phyloP scores from a whole-genome alignment of 2,329 filamentous ascomycete species.

The Bipolaris cookei region DNA sequence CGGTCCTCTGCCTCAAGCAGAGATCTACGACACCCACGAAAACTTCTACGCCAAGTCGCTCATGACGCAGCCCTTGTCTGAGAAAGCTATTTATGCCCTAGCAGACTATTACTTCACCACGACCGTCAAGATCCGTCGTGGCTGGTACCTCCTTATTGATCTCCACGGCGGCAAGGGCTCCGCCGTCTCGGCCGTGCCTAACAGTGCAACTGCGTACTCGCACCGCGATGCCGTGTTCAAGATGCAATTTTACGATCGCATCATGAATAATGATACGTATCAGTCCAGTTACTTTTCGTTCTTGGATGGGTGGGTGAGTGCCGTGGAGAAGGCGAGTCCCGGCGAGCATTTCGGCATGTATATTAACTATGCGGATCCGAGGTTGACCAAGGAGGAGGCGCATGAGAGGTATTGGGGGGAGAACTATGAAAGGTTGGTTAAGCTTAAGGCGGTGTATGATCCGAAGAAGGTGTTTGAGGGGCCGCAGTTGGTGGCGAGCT shows the following conservation, averaged over 20 bases:
- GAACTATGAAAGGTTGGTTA: slow-evolving; percentile 40
- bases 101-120: slow-evolving; percentile 34
- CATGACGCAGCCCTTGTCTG: slow-evolving; percentile 30
- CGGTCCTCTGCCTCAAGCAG: slow-evolving; percentile 26
- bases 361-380: slow-evolving; percentile 59
- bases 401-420: slow-evolving; percentile 54
- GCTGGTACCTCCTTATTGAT: slow-evolving; percentile 40
- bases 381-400: slow-evolving; percentile 51
- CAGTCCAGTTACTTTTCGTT: slow-evolving; percentile 45
- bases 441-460: slow-evolving; percentile 45
- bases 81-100: slow-evolving; percentile 26
- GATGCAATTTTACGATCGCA: slow-evolving; percentile 36
- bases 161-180: slow-evolving; percentile 32
- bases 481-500: slow-evolving; percentile 33
- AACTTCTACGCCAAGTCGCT: slow-evolving; percentile 39
- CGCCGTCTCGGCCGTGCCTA: slow-evolving; percentile 12
- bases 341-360: slow-evolving; percentile 53
- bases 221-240: slow-evolving; percentile 39
- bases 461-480: slow-evolving; percentile 39
- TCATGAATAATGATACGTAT: slow-evolving; percentile 30
- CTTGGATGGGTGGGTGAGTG: slow-evolving; percentile 49
- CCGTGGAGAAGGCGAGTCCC: slow-evolving; percentile 32
- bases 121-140: slow-evolving; percentile 21
- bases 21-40: slow-evolving; percentile 34
- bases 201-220: slow-evolving; percentile 30